Evolutionary conservation across 768 basidiomycete species (phyloP).

Genomic region (Udeniomyces megalosporus): DNA sequence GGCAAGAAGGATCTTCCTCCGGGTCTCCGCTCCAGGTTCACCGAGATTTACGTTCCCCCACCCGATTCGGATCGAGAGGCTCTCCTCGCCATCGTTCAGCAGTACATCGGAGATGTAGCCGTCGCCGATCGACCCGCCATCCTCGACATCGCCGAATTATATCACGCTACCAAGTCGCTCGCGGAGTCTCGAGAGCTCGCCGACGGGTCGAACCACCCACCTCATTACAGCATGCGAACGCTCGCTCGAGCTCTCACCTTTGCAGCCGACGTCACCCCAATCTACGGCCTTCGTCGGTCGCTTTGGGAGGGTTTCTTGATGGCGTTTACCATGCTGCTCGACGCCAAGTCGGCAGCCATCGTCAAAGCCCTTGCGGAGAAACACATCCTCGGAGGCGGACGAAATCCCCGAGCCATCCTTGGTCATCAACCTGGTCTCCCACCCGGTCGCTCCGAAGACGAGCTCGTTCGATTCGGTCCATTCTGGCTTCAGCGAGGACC

Average conservation of each 20-base stretch:
- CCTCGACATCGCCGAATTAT: slow-evolving; percentile 84
- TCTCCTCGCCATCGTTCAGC: slow-evolving; percentile 63
- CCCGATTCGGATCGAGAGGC: slow-evolving; percentile 87
- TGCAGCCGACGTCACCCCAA: slow-evolving; percentile 58
- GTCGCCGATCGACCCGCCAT: slow-evolving; percentile 73
- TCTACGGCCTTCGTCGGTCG: slow-evolving; percentile 65
- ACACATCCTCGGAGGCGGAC: slow-evolving; percentile 59
- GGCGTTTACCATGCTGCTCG: slow-evolving; percentile 93
- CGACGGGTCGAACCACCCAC: slow-evolving; percentile 80
- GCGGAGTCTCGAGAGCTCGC: slow-evolving; percentile 62
- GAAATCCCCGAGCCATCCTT: slow-evolving; percentile 61
- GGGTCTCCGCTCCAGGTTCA: slow-evolving; percentile 77
- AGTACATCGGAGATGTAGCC: slow-evolving; percentile 72
- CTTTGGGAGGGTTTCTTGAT: slow-evolving; percentile 95
- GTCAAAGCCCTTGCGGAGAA: slow-evolving; percentile 57
- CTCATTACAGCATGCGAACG: slow-evolving; percentile 95
- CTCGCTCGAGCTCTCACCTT: slow-evolving; percentile 79
- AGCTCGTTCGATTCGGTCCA: slow-evolving; percentile 70
- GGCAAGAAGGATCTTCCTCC: slow-evolving; percentile 94
- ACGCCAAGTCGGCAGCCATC: slow-evolving; percentile 47
- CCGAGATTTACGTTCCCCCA: slow-evolving; percentile 85
- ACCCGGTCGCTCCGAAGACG: slow-evolving; percentile 34
- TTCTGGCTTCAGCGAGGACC: slow-evolving; percentile 78
- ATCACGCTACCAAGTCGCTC: slow-evolving; percentile 58
- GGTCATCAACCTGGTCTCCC: slow-evolving; percentile 47